Evolutionary conservation across 495 filamentous ascomycete species (phyloP).

Genomic region (Lasiosphaeris hirsuta): DNA sequence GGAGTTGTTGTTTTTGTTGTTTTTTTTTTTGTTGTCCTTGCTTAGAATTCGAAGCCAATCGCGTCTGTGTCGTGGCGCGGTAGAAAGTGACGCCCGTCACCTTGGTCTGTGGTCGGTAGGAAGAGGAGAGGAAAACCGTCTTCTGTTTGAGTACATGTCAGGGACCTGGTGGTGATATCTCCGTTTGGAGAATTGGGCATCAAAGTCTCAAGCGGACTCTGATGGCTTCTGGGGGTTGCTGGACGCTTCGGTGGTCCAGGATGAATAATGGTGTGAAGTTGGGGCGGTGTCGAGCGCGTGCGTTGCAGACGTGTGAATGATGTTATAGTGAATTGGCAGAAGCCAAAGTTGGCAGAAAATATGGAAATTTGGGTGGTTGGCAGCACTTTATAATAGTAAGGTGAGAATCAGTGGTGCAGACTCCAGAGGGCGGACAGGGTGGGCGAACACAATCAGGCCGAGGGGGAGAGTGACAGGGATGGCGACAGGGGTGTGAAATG

Average conservation of each 20-base stretch:
- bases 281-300: constrained; percentile 19
- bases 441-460: constrained; percentile 14
- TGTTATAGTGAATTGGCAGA: constrained; percentile 19
- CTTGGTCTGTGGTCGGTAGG: constrained; percentile 55
- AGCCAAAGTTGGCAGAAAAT: constrained; percentile 21
- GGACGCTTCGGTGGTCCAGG: constrained; percentile 31
- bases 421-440: constrained; percentile 4
- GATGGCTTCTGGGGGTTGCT: constrained; percentile 29
- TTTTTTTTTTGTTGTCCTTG: constrained; percentile 20
- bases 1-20: constrained; percentile 18
- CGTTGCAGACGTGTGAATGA: constrained; percentile 9
- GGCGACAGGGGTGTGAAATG: constrained; percentile 10
- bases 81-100: constrained; percentile 50
- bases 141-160: constrained; percentile 52
- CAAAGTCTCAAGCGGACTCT: constrained; percentile 32
- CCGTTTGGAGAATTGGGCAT: constrained; percentile 28
- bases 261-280: constrained; percentile 21
- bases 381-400: constrained; percentile 19
- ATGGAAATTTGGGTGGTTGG: constrained; percentile 17
- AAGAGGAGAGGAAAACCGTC: constrained; percentile 48
- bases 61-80: constrained; percentile 49
- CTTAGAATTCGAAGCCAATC: constrained; percentile 22
- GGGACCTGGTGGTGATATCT: constrained; percentile 39
- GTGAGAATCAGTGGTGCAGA: constrained; percentile 15
- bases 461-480: not conserved